phyloP scores from a whole-genome alignment of 1,284 basidiomycete genomes.

The Melanopsichium pennsylvanicum region DNA sequence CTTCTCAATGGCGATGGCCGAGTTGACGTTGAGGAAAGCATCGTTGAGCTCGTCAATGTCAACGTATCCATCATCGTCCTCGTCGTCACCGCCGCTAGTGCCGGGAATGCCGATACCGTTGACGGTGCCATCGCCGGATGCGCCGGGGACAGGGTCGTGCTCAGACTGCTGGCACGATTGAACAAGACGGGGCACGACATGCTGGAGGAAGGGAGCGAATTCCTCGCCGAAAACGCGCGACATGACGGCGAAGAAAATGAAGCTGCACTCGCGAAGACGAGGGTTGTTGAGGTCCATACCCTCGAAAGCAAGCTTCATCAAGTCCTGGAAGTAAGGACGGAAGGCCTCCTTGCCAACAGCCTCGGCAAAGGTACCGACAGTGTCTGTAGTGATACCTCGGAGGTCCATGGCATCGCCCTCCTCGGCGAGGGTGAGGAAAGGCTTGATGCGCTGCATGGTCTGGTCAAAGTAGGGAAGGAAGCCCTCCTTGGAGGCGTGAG shows the following conservation, averaged over 20 bases:
- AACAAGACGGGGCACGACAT: slow-evolving; percentile 86
- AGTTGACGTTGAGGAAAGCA: slow-evolving; percentile 76
- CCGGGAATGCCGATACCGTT: slow-evolving; percentile 72
- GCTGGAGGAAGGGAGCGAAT: slow-evolving; percentile 85
- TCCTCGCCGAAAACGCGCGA: slow-evolving; percentile 93
- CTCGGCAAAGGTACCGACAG: slow-evolving; percentile 96
- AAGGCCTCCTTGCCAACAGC: slow-evolving; percentile 94
- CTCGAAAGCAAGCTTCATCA: slow-evolving; percentile 95
- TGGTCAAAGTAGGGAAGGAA: slow-evolving; percentile 95
- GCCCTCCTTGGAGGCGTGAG: slow-evolving; percentile 91
- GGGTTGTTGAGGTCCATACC: slow-evolving; percentile 85
- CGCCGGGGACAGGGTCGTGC: slow-evolving; percentile 67
- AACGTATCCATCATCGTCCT: slow-evolving; percentile 68
- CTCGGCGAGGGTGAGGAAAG: slow-evolving; percentile 79
- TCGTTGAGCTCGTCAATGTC: slow-evolving; percentile 81
- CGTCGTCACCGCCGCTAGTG: slow-evolving; percentile 75
- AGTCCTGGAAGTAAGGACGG: slow-evolving; percentile 90
- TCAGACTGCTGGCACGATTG: slow-evolving; percentile 81
- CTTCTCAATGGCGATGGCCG: slow-evolving; percentile 97
- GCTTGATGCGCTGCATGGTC: slow-evolving; percentile 87
- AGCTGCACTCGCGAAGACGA: slow-evolving; percentile 91
- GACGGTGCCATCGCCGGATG: slow-evolving; percentile 61
- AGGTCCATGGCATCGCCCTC: slow-evolving; percentile 86
- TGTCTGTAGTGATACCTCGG: slow-evolving; percentile 97
- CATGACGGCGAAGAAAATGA: slow-evolving; percentile 99